phyloP scores from a whole-genome alignment of 257 asterid genomes.

The Solanum neorickii region DNA sequence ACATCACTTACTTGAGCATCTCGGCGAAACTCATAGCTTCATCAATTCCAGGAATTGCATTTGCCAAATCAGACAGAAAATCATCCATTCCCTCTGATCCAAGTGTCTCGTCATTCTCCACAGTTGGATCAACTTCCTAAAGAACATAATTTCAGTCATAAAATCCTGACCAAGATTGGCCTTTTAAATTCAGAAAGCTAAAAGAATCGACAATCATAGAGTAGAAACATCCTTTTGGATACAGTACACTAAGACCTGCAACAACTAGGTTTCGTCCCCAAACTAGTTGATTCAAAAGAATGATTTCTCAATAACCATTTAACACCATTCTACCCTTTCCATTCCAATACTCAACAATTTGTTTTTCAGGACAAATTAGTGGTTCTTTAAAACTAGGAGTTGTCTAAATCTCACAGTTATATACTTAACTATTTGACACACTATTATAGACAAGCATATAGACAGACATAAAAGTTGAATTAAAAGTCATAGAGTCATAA shows the following conservation, averaged over 20 bases:
- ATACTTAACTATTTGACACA: background rate
- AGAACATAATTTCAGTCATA: background rate
- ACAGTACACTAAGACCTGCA: background rate
- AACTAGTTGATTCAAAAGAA: background rate
- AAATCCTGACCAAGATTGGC: background rate
- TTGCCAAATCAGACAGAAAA: constrained; percentile 77
- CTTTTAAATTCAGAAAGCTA: background rate
- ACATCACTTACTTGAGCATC: constrained; percentile 75
- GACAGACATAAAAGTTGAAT: background rate
- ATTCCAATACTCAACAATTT: background rate
- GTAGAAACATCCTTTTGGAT: background rate
- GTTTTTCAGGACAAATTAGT: background rate
- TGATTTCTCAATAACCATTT: background rate
- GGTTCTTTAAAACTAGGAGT: background rate
- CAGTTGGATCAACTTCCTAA: constrained; percentile 92
- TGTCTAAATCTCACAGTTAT: background rate
- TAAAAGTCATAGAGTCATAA: background rate
- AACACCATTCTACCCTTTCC: background rate
- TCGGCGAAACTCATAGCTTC: constrained; percentile 99
- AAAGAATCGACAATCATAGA: background rate
- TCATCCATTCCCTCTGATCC: constrained; percentile 69
- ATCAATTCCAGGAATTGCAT: constrained; percentile 94
- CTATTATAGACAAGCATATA: background rate
- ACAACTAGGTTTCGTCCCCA: background rate
- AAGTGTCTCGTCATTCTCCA: constrained; percentile 58